Evolutionary conservation across 768 basidiomycete species (phyloP).

Genomic region (Suillus weaverae): DNA sequence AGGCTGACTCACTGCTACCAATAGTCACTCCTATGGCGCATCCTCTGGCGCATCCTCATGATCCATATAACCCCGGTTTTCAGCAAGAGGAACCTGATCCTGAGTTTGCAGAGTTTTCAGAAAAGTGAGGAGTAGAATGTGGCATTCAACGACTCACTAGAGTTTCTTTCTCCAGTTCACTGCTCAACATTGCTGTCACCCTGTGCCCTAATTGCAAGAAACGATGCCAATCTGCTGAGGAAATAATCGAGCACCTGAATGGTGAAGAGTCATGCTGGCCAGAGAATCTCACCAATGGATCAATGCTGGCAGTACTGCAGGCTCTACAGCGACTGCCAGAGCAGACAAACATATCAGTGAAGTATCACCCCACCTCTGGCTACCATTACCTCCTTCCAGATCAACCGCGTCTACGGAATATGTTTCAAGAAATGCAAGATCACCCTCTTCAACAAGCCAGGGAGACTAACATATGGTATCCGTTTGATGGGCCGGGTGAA

Average conservation of each 20-base stretch:
- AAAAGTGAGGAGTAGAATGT: not conserved
- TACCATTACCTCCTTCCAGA: not conserved
- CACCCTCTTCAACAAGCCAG: not conserved
- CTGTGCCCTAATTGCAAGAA: not conserved
- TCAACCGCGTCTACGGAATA: not conserved
- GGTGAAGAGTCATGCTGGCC: too few species aligned
- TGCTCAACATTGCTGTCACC: not conserved
- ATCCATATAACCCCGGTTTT: too few species aligned
- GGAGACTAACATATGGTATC: not conserved
- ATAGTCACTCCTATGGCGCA: too few species aligned
- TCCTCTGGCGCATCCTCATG: too few species aligned
- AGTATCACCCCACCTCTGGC: slow-evolving; percentile 6
- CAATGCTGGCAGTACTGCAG: not conserved
- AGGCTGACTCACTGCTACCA: too few species aligned
- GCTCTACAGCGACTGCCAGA: not conserved
- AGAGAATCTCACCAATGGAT: not conserved
- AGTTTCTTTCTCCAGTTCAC: too few species aligned
- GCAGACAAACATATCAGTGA: not conserved
- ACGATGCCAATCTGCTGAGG: not conserved
- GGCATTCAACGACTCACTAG: too few species aligned
- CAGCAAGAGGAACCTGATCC: not conserved
- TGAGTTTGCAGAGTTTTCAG: not conserved
- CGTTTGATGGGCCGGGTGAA: slow-evolving; percentile 22
- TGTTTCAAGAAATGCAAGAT: not conserved
- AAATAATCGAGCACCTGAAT: too few species aligned